Evolutionary conservation across 768 basidiomycete genomes (phyloP), one percentile per base, ranked within the genome.

Genomic region (Suillus plorans): DNA sequence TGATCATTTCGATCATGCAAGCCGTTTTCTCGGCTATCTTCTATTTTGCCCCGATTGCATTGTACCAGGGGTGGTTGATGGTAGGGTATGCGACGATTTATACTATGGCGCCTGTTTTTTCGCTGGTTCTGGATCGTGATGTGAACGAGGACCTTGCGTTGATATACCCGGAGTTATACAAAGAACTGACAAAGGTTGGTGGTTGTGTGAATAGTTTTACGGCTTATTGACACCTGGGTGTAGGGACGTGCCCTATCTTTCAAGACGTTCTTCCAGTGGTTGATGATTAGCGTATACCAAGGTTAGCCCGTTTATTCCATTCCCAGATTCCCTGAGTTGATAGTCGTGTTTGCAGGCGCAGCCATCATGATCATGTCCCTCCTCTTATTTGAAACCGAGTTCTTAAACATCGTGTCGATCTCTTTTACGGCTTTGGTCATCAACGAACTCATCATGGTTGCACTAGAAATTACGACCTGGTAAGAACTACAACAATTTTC

Each of bases 291-390:
- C 72, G 81, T 98, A 57, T 99, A 99, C 77, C 97, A 99, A 86
- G 97, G 96, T 90, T 22, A 44, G 78, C 55, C 31, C 13, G 36
- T 9, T 60, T 36, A 34, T 36, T 60, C 22, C 39, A 31, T 56
- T 45, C 36, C 44, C 58, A 36, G 63, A 49, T 56, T 63, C 63
- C 49, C 22, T 50, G 34, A 12, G 31, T 60, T 53, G 28, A 25
- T 22, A 49, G 56, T 64, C 2, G 62, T 25, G 42, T 39, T 37
- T 36, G 0, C 68, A 96, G 95, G 96, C 69, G 94, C 94, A 47
- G 95, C 95, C 5, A 99, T 99, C 78, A 99, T 99, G 97, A 93
- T 99, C 72, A 88, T 97, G 82, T 97, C 94, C 0, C 87, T 99
- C 25, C 86, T 97, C 9, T 85, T 99, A 1, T 99, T 99, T 76